These are phyloP conservation scores for Emericellopsis terricola DNA, from an alignment of 495 filamentous ascomycete species.

Conservation along the genomic window DNA sequence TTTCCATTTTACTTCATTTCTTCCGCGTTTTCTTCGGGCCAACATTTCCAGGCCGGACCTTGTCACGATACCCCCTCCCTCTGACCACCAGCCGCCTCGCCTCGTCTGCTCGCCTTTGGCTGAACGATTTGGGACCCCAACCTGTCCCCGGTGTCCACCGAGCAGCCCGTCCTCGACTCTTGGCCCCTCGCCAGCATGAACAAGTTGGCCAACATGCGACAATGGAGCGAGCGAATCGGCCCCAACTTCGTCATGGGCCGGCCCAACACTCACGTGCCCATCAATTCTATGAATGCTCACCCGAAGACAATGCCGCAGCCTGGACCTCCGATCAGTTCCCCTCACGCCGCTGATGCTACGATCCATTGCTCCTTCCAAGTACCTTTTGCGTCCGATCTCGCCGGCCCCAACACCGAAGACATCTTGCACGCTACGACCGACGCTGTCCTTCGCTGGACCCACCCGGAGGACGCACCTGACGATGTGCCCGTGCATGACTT, in stretches of 20 bases:
- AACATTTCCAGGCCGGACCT: slow-evolving; percentile 7
- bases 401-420: slow-evolving; percentile 80
- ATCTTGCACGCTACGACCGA: slow-evolving; percentile 74
- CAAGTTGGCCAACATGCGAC: slow-evolving; percentile 85
- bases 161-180: slow-evolving; percentile 8
- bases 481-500: slow-evolving; percentile 69
- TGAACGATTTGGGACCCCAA: neutral
- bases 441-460: slow-evolving; percentile 77
- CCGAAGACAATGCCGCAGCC: slow-evolving; percentile 47
- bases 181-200: slow-evolving; percentile 45
- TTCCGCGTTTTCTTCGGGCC: slow-evolving; percentile 13
- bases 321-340: slow-evolving; percentile 43
- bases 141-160: neutral
- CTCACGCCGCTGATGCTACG: slow-evolving; percentile 44
- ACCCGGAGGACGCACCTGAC: slow-evolving; percentile 69
- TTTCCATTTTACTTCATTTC: slow-evolving; percentile 5
- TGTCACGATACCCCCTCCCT: neutral
- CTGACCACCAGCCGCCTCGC: neutral
- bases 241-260: slow-evolving; percentile 62
- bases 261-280: slow-evolving; percentile 54
- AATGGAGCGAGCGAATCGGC: slow-evolving; percentile 88
- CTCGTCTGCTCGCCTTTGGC: neutral
- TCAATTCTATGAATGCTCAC: slow-evolving; percentile 45
- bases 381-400: slow-evolving; percentile 78
- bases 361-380: slow-evolving; percentile 80